Percentiles rank a stretch among this genome's conserved stretches.
Conservation (phyloP, 768 basidiomycete species). For the Mycena alexandri region DNA sequence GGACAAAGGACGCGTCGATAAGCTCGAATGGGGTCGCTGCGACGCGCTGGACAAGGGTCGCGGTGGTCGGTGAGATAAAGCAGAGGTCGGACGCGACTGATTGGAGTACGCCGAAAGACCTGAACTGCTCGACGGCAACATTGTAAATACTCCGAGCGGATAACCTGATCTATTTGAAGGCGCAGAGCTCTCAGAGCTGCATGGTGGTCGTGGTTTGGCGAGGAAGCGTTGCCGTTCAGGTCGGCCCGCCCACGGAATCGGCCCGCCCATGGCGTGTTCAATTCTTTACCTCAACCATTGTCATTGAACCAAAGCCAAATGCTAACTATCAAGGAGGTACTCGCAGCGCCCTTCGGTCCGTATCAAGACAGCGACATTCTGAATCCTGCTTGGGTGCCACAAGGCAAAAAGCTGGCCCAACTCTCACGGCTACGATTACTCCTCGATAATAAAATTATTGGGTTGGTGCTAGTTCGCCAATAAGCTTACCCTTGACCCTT, state of each 20-base stretch:
- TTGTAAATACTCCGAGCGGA: no score
- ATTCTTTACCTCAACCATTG: no score
- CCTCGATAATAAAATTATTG: conserved; percentile 1
- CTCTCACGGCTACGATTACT: conserved; percentile 10
- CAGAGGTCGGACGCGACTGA: conserved; percentile 33
- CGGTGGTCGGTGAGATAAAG: conserved; percentile 39
- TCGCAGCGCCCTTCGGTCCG: conserved; percentile 26
- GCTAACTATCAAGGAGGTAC: conserved; percentile 32
- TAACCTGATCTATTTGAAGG: no score
- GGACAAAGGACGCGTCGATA: conserved; percentile 54
- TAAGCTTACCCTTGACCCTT: background rate
- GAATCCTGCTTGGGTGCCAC: background rate
- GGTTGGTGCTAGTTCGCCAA: conserved; percentile 14
- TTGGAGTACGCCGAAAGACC: conserved; percentile 30
- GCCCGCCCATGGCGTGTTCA: no score
- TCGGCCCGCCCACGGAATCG: no score
- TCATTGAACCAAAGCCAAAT: no score
- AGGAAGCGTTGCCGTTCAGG: no score
- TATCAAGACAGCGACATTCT: conserved; percentile 14
- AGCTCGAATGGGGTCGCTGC: conserved; percentile 58
- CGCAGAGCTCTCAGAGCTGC: no score
- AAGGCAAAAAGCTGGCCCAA: conserved; percentile 13
- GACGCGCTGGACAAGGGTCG: conserved; percentile 63
- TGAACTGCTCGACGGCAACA: conserved; percentile 37
- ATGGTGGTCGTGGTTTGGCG: no score